phyloP scores from a whole-genome alignment of 78 protist genomes.

The Isochrysis galbana region DNA sequence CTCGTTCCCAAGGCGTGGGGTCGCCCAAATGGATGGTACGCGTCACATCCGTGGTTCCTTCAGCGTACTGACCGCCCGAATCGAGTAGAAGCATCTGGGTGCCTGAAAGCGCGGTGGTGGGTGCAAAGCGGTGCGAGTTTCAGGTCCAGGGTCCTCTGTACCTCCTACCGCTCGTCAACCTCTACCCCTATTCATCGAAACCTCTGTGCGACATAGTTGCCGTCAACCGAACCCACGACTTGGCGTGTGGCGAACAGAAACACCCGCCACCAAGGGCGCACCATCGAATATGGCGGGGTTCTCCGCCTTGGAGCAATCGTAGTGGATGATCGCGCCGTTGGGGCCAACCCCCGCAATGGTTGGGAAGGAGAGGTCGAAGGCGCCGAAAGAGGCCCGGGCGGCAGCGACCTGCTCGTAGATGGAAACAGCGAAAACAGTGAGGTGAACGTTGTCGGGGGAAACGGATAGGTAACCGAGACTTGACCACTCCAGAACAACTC shows the following conservation, averaged over 20 bases:
- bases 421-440: not conserved
- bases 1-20: constrained; percentile 69
- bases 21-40: constrained; percentile 81
- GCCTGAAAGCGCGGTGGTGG: not conserved
- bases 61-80: constrained; percentile 87
- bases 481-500: too few species aligned
- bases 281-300: constrained; percentile 17
- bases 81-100: constrained; percentile 66
- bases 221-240: too few species aligned
- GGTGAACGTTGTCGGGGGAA: too few species aligned
- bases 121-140: not conserved
- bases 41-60: constrained; percentile 94
- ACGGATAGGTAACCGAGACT: too few species aligned
- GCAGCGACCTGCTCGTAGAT: constrained; percentile 26
- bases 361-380: constrained; percentile 41
- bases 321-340: constrained; percentile 92
- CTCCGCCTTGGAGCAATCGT: constrained; percentile 51
- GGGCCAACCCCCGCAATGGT: constrained; percentile 77
- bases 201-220: too few species aligned
- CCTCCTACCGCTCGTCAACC: too few species aligned
- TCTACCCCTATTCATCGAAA: too few species aligned
- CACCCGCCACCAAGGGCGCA: not conserved
- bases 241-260: too few species aligned
- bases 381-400: constrained; percentile 18
- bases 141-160: not conserved